These are phyloP conservation scores for Hemileccinum rubropunctum DNA, from an alignment of 768 basidiomycete species.

Conservation along the genomic window DNA sequence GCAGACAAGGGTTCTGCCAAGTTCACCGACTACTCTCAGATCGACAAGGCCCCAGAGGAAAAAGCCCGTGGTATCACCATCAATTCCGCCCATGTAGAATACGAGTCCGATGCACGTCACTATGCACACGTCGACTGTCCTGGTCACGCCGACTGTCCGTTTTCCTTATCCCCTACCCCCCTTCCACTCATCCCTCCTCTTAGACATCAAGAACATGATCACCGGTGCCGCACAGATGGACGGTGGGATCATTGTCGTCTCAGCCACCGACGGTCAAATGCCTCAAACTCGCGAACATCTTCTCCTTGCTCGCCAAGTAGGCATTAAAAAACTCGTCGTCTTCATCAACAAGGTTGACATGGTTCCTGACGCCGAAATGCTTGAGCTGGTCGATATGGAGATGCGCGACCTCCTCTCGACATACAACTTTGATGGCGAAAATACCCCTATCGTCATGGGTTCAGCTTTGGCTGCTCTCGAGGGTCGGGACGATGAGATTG, in stretches of 20 bases:
- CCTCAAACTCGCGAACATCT: constrained; percentile 98
- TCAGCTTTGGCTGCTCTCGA: constrained; percentile 95
- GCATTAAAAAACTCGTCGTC: constrained; percentile 94
- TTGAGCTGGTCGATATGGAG: constrained; percentile 99
- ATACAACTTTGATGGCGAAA: constrained; percentile 96
- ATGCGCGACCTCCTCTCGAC: constrained; percentile 92
- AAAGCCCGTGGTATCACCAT: constrained; percentile 99
- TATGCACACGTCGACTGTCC: constrained; percentile 99
- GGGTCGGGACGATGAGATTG: constrained; percentile 76
- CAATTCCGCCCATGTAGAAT: constrained; percentile 98
- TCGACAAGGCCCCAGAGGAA: constrained; percentile 99
- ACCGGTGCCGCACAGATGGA: constrained; percentile 99
- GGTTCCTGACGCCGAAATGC: constrained; percentile 96
- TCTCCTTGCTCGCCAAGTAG: constrained; percentile 96
- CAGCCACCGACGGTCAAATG: constrained; percentile 99
- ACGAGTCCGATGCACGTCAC: constrained; percentile 86
- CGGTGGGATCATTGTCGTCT: constrained; percentile 93
- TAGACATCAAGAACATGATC: constrained; percentile 98
- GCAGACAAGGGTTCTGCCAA: constrained; percentile 66
- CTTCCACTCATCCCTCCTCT: constrained; percentile 4
- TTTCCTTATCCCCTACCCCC: background rate
- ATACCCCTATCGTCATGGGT: constrained; percentile 97
- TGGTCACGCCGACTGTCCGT: constrained; percentile 90
- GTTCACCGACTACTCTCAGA: constrained; percentile 95
- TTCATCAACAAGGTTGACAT: constrained; percentile 99